These are phyloP conservation scores for Lactifluus piperatus DNA, from an alignment of 768 basidiomycete species.

Conservation along the genomic window DNA sequence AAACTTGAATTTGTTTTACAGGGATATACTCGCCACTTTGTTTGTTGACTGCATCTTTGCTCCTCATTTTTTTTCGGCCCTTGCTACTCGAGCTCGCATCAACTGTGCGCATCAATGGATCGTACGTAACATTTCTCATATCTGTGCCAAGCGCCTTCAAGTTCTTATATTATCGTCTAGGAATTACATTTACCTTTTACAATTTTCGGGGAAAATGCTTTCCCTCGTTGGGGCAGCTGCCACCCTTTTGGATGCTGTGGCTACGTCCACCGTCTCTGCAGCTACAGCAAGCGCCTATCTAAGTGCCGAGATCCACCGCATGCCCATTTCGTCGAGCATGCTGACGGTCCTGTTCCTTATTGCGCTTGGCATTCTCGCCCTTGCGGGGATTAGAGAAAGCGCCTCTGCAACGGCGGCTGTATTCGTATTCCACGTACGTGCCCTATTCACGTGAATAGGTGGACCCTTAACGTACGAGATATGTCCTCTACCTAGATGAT, in stretches of 20 bases:
- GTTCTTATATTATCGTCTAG: background rate
- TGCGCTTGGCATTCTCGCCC: constrained; percentile 12
- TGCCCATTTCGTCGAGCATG: constrained; percentile 11
- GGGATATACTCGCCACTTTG: constrained; percentile 20
- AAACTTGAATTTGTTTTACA: background rate
- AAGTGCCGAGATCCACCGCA: constrained; percentile 9
- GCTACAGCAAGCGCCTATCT: constrained; percentile 20
- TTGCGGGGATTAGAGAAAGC: constrained; percentile 19
- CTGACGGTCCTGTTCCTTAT: constrained; percentile 15
- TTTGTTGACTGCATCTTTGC: constrained; percentile 14
- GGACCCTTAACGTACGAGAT: background rate
- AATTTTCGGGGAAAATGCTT: constrained; percentile 14
- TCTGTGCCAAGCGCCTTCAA: background rate
- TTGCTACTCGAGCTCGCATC: constrained; percentile 11
- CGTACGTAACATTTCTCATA: background rate
- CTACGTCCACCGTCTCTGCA: constrained; percentile 19
- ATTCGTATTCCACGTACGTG: constrained; percentile 18
- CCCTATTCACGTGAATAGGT: background rate
- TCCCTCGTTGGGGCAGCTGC: constrained; percentile 18
- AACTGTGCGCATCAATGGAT: constrained; percentile 14
- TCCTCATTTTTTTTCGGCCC: constrained; percentile 18
- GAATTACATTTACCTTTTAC: constrained; percentile 11
- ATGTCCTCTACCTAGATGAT: background rate
- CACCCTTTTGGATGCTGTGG: constrained; percentile 17
- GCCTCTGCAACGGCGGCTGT: constrained; percentile 11